Evolutionary conservation across 371 early-diverging fungal genomes (phyloP), one percentile per base, ranked within the genome.

Genomic region (Mortierella sp.): DNA sequence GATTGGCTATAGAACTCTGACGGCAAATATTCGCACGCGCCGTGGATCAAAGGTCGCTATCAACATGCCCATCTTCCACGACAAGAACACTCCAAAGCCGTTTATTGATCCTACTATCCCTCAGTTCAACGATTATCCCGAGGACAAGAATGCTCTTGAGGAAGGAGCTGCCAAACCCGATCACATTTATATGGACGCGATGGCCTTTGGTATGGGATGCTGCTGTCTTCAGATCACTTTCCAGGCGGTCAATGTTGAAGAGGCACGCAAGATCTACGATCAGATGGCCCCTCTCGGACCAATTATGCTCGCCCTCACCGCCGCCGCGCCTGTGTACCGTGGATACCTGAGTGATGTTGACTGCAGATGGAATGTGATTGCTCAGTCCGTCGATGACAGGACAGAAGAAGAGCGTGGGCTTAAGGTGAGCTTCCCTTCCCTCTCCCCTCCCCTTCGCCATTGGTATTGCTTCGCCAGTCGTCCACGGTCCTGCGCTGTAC

Each of bases 151-250:
- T 64, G 90, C 90, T 12, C 73, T 70, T 26, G 86, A 86, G 48
- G 74, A 85, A 30, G 89, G 94, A 2, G 94, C 94, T 21, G 98
- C 99, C 5, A 83, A 87, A 26, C 90, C 92, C 0, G 94, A 97
- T 75, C 96, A 97, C 83, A 96, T 99, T 53, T 97, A 99, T 80
- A 95, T 99, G 94, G 99, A 99, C 82, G 93, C 96, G 19, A 99
- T 99, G 99, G 96, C 96, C 51, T 99, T 99, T 88, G 99, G 99
- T 30, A 99, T 99, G 99, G 99, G 99, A 58, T 98, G 98, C 85
- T 96, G 94, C 75, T 99, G 99, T 79, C 88, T 99, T 43, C 99
- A 99, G 84, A 94, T 99, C 73, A 99, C 99, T 19, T 95, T 99
- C 82, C 99, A 99, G 84, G 97, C 98, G n/a, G 93, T 94, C 81